Evolutionary conservation across 495 filamentous ascomycete genomes (phyloP).

Genomic region (Clavariopsis aquatica): DNA sequence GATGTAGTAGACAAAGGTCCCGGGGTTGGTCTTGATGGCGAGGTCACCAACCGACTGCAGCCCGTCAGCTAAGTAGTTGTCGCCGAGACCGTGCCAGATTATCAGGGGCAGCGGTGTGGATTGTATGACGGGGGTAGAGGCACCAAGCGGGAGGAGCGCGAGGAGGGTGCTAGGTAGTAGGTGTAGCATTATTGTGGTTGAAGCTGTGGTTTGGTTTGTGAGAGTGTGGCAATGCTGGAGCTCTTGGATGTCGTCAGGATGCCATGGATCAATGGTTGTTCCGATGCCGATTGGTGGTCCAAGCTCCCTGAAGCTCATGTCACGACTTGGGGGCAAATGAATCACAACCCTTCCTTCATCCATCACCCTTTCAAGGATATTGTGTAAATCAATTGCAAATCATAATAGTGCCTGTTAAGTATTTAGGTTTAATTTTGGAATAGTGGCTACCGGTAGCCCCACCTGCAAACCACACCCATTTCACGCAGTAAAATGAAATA

Average conservation of each 20-base stretch:
- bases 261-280: neutral
- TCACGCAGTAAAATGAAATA: too few relatives aligned
- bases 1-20: constrained; percentile 80
- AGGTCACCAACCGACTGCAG: constrained; percentile 65
- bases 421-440: too few relatives aligned
- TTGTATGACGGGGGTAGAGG: constrained; percentile 1
- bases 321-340: too few relatives aligned
- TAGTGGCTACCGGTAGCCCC: too few relatives aligned
- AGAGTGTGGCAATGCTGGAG: neutral
- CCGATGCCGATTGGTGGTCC: constrained; percentile 3
- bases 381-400: too few relatives aligned
- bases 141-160: constrained; percentile 8
- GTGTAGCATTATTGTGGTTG: constrained; percentile 18
- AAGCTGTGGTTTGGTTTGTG: constrained; percentile 1
- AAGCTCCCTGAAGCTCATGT: constrained; percentile 3
- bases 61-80: constrained; percentile 74
- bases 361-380: too few relatives aligned
- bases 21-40: constrained; percentile 71
- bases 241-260: neutral
- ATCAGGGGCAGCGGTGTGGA: constrained; percentile 71
- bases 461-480: too few relatives aligned
- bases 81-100: constrained; percentile 88
- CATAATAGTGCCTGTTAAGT: too few relatives aligned
- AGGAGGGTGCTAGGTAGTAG: constrained; percentile 17
- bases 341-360: too few relatives aligned